A percentile compares a stretch with the other conserved stretches of the same genome.
phyloP scores from a whole-genome alignment of 352 stramenopile species.

The Globisporangium heterothallicum region DNA sequence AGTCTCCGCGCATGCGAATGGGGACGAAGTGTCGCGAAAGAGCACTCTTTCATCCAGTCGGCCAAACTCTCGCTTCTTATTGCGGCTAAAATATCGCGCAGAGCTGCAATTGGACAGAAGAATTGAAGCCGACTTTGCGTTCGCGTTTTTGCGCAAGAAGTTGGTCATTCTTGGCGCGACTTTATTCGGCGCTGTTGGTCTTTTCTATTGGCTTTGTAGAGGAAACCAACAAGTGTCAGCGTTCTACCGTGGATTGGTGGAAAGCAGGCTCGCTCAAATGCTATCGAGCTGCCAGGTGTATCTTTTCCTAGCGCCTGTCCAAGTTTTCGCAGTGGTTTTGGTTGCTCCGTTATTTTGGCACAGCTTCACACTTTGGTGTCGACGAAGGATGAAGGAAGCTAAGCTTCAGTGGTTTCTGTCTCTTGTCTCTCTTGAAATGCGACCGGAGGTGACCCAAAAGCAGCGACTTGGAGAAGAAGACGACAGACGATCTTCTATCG shows the following conservation, averaged over 20 bases:
- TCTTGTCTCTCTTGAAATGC: constrained; percentile 26
- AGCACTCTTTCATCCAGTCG: not conserved
- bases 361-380: constrained; percentile 16
- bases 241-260: not conserved
- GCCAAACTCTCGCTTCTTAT: constrained; percentile 16
- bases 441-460: constrained; percentile 2
- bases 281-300: constrained; percentile 1
- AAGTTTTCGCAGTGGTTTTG: constrained; percentile 9
- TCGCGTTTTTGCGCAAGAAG: constrained; percentile 5
- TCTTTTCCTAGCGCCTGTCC: not conserved
- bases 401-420: constrained; percentile 36
- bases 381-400: constrained; percentile 17
- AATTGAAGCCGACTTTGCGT: constrained; percentile 17
- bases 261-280: not conserved
- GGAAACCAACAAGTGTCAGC: not conserved
- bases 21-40: not conserved
- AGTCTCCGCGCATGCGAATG: not conserved
- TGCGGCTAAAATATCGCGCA: constrained; percentile 24
- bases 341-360: constrained; percentile 24
- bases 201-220: constrained; percentile 2
- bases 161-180: constrained; percentile 11
- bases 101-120: constrained; percentile 26
- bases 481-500: not conserved
- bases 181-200: constrained; percentile 1
- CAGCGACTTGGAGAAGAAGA: not conserved